Conservation (phyloP, 306 rosid species). For the Acacia confusa region DNA sequence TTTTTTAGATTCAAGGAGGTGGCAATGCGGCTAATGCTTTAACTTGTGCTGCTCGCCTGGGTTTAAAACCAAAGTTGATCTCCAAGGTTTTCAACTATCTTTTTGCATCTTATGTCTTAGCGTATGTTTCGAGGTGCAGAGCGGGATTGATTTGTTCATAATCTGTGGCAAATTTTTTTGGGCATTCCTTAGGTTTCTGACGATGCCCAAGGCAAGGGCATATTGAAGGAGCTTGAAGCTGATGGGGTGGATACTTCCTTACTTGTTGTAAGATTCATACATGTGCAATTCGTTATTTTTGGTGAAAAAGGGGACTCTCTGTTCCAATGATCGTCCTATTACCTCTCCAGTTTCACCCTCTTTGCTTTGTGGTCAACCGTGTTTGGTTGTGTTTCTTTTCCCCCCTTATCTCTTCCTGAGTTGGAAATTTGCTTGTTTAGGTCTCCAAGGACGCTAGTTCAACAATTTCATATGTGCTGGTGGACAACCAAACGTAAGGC, state of each 20-base stretch:
- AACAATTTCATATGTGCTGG: constrained; percentile 73
- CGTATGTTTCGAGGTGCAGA: background rate
- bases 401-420: background rate
- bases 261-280: constrained; percentile 49
- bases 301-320: background rate
- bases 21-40: constrained; percentile 88
- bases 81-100: constrained; percentile 55
- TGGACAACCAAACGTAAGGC: constrained; percentile 82
- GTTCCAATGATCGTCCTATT: background rate
- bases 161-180: background rate
- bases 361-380: background rate
- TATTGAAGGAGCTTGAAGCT: constrained; percentile 69
- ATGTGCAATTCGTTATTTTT: background rate
- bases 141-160: background rate
- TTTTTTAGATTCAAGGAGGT: constrained; percentile 83
- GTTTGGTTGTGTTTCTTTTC: background rate
- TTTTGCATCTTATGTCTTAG: background rate
- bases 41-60: constrained; percentile 83
- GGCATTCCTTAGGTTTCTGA: constrained; percentile 50
- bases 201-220: constrained; percentile 71
- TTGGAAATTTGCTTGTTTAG: constrained; percentile 45
- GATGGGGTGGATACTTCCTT: constrained; percentile 80
- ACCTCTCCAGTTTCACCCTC: background rate
- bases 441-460: constrained; percentile 78
- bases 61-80: constrained; percentile 69